Evolutionary conservation across 352 stramenopile species (phyloP).

Genomic region (Globisporangium heterothallicum): DNA sequence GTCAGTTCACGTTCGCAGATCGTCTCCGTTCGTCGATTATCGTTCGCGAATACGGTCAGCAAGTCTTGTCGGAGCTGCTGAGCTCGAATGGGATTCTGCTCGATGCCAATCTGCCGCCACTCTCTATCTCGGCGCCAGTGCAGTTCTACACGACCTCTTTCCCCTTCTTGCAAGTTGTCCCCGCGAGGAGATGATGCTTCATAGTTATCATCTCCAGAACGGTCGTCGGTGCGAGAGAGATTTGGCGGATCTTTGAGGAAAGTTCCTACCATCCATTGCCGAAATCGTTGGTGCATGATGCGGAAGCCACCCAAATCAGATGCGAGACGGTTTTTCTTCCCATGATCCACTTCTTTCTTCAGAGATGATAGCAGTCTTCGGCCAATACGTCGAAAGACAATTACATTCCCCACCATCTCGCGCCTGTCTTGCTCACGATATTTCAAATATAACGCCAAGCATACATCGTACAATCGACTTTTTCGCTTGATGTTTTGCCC

Average conservation of each 20-base stretch:
- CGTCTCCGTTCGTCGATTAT: constrained; percentile 22
- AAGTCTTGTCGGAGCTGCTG: constrained; percentile 32
- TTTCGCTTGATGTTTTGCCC: constrained; percentile 52
- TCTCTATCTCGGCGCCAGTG: constrained; percentile 44
- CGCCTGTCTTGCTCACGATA: constrained; percentile 49
- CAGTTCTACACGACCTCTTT: constrained; percentile 18
- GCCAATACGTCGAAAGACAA: constrained; percentile 42
- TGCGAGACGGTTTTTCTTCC: constrained; percentile 48
- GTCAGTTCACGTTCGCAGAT: constrained; percentile 33
- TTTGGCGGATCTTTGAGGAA: constrained; percentile 30
- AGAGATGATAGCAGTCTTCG: constrained; percentile 28
- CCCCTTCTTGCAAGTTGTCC: constrained; percentile 5
- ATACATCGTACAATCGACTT: constrained; percentile 53
- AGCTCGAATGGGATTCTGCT: constrained; percentile 28
- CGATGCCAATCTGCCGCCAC: constrained; percentile 41
- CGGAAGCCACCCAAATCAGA: constrained; percentile 42
- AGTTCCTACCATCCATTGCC: constrained; percentile 33
- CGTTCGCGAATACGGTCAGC: constrained; percentile 23
- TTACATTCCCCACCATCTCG: constrained; percentile 48
- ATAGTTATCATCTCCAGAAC: background rate
- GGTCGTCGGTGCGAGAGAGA: too few species aligned
- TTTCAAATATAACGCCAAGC: constrained; percentile 44
- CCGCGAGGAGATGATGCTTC: background rate
- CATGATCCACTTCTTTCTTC: constrained; percentile 15
- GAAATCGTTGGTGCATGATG: constrained; percentile 32